Base-by-base conservation (phyloP, 306 rosid species). In the Malus orientalis region DNA sequence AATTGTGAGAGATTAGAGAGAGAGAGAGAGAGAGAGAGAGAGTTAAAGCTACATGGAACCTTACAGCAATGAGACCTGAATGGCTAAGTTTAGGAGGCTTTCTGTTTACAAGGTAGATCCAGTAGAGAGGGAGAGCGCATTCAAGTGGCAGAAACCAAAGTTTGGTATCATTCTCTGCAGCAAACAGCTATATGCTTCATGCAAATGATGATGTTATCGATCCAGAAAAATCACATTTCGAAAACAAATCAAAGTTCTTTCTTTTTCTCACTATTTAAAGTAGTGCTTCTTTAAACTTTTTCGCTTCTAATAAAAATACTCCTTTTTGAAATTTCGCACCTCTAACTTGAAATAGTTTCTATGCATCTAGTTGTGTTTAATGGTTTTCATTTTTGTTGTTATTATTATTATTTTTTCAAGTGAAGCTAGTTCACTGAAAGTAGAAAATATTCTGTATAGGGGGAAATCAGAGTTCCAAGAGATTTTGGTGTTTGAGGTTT, bases 401-500 rank as follows among this genome's bases (percentile, higher is more conserved):
- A 72, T 67, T 20, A 40, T 78, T 18, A 11, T 67, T 68, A 61
- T 77, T 63, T 70, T 77, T 71, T 53, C 71, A 96, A 98, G 99
- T 74, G 99, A 96, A 87, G 98, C 87, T 66, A 98, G 88, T 83
- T 90, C 99, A 11, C 85, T 96, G 86, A 82, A 82, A 84, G 96
- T 91, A 61, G 93, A 96, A 57, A 78, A 86, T 20, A 81, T 84
- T 61, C 76, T 96, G 75, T 96, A 44, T 85, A 86, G 88, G 87
- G 98, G 82, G 47, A 91, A 84, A 77, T 96, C 98, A 32, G 86
- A 88, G 67, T 96, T 83, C 85, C 99, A 96, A 86, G 98, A 96
- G 84, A 91, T 96, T 79, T 79, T 92, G 81, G 93, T 96, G 81
- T 96, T 96, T 70, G 88, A 96, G 99, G 98, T 92, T 79, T 67